These are phyloP conservation scores for Teratosphaeria viscida DNA, from an alignment of 2,329 filamentous ascomycete genomes.

Conservation along the genomic window DNA sequence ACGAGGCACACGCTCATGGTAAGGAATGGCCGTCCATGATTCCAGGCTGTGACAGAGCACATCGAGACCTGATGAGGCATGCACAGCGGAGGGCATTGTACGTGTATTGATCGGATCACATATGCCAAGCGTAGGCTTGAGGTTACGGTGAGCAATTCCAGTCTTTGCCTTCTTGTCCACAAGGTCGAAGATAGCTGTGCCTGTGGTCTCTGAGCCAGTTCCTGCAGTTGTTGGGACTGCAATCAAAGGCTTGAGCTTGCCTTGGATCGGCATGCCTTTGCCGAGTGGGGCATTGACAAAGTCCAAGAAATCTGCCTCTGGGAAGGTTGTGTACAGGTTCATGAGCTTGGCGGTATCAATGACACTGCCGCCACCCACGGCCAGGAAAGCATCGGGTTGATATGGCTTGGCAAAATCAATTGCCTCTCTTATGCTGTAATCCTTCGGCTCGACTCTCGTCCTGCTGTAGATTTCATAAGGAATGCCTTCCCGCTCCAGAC, in stretches of 20 bases:
- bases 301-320: slow-evolving; percentile 87
- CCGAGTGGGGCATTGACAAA: slow-evolving; percentile 95
- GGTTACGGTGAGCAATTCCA: slow-evolving; percentile 84
- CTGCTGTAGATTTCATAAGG: slow-evolving; percentile 71
- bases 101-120: slow-evolving; percentile 78
- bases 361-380: slow-evolving; percentile 84
- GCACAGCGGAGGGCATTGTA: slow-evolving; percentile 91
- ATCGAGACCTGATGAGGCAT: slow-evolving; percentile 83
- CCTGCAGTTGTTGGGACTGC: slow-evolving; percentile 79
- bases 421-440: slow-evolving; percentile 80
- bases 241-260: slow-evolving; percentile 62
- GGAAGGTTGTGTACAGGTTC: slow-evolving; percentile 89
- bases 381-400: slow-evolving; percentile 77
- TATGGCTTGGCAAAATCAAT: slow-evolving; percentile 78
- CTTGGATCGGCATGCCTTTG: slow-evolving; percentile 65
- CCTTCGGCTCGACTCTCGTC: slow-evolving; percentile 83
- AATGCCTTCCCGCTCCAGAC: slow-evolving; percentile 66
- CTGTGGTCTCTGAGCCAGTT: slow-evolving; percentile 88
- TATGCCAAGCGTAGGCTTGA: slow-evolving; percentile 91
- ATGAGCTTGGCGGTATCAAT: slow-evolving; percentile 98
- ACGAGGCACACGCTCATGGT: slow-evolving; percentile 70
- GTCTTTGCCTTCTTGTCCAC: slow-evolving; percentile 87
- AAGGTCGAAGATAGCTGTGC: slow-evolving; percentile 95
- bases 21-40: slow-evolving; percentile 96
- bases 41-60: slow-evolving; percentile 93